Conservation (phyloP, 2,329 filamentous ascomycete genomes). For the Cordyceps fumosorosea region DNA sequence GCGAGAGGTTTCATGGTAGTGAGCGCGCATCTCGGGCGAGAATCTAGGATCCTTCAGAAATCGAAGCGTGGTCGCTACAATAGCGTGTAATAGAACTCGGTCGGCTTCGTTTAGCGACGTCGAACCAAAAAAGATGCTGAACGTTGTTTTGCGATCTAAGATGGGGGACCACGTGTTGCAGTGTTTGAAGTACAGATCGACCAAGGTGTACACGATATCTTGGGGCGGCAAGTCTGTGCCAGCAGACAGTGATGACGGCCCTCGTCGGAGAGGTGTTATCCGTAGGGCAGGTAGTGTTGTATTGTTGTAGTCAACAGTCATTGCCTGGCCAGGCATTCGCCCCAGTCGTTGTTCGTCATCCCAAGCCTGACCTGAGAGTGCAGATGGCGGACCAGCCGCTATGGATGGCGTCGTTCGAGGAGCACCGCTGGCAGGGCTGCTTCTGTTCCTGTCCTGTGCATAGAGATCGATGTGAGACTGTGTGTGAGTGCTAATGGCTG, state of each 20-base stretch:
- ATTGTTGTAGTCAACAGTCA: not conserved
- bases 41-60: conserved; percentile 35
- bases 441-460: conserved; percentile 17
- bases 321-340: not conserved
- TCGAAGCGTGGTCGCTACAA: conserved; percentile 35
- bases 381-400: conserved; percentile 11
- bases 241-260: conserved; percentile 27
- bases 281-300: conserved; percentile 3
- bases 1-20: conserved; percentile 33
- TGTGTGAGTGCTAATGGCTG: conserved; percentile 32
- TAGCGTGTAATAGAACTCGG: conserved; percentile 36
- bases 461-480: conserved; percentile 24
- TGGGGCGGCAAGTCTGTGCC: conserved; percentile 50
- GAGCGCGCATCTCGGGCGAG: conserved; percentile 29
- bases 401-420: conserved; percentile 2
- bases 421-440: conserved; percentile 17
- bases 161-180: conserved; percentile 53
- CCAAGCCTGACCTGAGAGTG: not conserved
- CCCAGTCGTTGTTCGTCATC: conserved; percentile 11
- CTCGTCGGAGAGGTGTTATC: conserved; percentile 15
- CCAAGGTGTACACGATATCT: conserved; percentile 52
- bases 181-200: conserved; percentile 58
- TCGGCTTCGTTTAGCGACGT: conserved; percentile 33
- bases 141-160: conserved; percentile 36
- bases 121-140: conserved; percentile 34